Percentiles rank a stretch among this genome's conserved stretches.
Conservation (phyloP, 2,329 filamentous ascomycete species). For the Scedosporium boydii region DNA sequence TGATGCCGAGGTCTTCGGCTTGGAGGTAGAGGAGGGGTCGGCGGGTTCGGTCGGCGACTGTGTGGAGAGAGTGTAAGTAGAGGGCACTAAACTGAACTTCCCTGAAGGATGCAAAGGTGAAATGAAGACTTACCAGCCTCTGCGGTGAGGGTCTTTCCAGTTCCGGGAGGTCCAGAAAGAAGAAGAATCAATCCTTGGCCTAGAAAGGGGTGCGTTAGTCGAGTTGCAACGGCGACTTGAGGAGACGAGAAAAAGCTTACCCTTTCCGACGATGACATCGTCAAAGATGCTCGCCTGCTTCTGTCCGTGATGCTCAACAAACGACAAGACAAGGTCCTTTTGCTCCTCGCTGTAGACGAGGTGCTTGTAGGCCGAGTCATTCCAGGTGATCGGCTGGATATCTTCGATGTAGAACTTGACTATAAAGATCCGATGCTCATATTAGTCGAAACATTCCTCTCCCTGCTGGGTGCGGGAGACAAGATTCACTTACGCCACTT, state of each 20-base stretch:
- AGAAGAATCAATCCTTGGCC: constrained; percentile 34
- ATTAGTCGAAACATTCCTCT: constrained; percentile 1
- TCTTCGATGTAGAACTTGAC: constrained; percentile 29
- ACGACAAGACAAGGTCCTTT: constrained; percentile 36
- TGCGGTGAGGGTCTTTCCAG: constrained; percentile 81
- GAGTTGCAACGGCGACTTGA: not conserved
- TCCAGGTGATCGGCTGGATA: constrained; percentile 31
- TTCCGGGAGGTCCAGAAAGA: constrained; percentile 62
- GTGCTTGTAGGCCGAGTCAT: constrained; percentile 33
- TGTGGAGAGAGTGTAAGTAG: not conserved
- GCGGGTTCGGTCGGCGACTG: constrained; percentile 29
- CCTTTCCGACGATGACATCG: constrained; percentile 33
- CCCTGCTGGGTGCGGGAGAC: too few relatives aligned
- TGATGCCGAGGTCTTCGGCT: constrained; percentile 37
- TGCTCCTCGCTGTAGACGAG: constrained; percentile 37
- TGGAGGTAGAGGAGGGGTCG: constrained; percentile 35
- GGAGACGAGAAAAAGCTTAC: not conserved
- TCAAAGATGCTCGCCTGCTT: constrained; percentile 16
- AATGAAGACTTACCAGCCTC: constrained; percentile 35
- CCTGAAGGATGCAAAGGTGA: not conserved
- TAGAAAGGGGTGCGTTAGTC: not conserved
- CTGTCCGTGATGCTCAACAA: constrained; percentile 32
- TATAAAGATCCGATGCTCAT: not conserved
- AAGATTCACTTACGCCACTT: constrained; percentile 32
- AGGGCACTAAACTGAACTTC: not conserved